phyloP scores from a whole-genome alignment of 768 basidiomycete species.

The Psilocybe tampanensis region DNA sequence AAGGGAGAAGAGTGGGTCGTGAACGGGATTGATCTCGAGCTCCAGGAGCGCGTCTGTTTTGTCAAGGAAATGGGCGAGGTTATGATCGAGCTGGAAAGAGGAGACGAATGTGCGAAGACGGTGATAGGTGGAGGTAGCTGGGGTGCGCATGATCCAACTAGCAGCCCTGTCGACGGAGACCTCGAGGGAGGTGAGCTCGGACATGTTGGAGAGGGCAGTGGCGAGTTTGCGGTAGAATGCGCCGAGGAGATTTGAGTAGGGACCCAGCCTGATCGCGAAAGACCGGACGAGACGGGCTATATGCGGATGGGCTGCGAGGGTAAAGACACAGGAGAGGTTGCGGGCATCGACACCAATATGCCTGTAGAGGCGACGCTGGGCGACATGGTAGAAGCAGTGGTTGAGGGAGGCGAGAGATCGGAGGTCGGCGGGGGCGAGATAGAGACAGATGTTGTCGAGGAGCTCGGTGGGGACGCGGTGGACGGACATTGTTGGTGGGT shows the following conservation, averaged over 20 bases:
- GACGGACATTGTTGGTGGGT: constrained; percentile 42
- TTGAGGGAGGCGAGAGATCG: constrained; percentile 48
- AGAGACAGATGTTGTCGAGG: constrained; percentile 49
- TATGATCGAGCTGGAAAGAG: constrained; percentile 61
- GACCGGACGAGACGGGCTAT: constrained; percentile 64
- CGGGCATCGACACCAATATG: constrained; percentile 48
- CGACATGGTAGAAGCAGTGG: constrained; percentile 45
- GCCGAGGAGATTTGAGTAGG: constrained; percentile 40
- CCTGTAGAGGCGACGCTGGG: constrained; percentile 67
- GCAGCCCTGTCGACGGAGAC: constrained; percentile 52
- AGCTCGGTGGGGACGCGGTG: constrained; percentile 62
- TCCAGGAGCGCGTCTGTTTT: constrained; percentile 55
- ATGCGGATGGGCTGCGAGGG: constrained; percentile 58
- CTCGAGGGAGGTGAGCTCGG: constrained; percentile 57
- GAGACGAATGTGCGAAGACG: constrained; percentile 57
- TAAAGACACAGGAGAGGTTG: constrained; percentile 51
- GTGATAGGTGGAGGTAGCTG: constrained; percentile 36
- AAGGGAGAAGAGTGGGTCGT: constrained; percentile 23
- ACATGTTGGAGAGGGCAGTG: constrained; percentile 61
- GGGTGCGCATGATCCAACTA: constrained; percentile 54
- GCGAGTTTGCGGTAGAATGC: constrained; percentile 52
- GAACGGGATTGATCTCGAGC: constrained; percentile 54
- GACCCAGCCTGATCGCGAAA: constrained; percentile 56
- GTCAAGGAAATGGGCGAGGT: constrained; percentile 61
- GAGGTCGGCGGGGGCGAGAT: constrained; percentile 39